Evolutionary conservation across 2,329 filamentous ascomycete species (phyloP).

Genomic region (Ophiosphaerella korrae): DNA sequence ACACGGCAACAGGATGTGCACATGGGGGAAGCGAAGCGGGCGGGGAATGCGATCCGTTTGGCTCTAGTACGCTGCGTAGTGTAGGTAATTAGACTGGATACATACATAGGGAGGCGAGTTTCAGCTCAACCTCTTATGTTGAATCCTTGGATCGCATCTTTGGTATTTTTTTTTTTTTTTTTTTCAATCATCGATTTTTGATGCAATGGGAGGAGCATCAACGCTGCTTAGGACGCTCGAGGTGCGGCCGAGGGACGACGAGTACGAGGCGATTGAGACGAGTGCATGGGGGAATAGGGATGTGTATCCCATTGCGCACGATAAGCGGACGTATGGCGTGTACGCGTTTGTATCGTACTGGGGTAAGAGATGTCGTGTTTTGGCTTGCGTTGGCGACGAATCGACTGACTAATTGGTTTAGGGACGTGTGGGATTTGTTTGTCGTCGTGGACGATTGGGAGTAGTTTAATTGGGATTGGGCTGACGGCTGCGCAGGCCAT

Average conservation of each 20-base stretch:
- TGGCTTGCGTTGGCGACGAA: neutral
- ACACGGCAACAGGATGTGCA: neutral
- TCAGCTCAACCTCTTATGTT: too few relatives aligned
- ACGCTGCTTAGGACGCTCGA: slow-evolving; percentile 12
- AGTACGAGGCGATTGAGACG: slow-evolving; percentile 18
- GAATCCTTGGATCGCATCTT: too few relatives aligned
- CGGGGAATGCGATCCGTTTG: neutral
- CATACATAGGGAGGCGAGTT: too few relatives aligned
- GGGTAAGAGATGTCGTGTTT: slow-evolving; percentile 1
- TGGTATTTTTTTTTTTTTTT: too few relatives aligned
- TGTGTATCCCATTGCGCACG: slow-evolving; percentile 20
- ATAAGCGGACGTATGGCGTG: slow-evolving; percentile 18
- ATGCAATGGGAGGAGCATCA: slow-evolving; percentile 3
- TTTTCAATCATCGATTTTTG: too few relatives aligned
- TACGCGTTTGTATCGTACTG: slow-evolving; percentile 19
- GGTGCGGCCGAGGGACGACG: slow-evolving; percentile 19
- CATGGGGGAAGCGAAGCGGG: neutral
- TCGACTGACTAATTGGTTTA: neutral
- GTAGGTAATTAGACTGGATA: too few relatives aligned
- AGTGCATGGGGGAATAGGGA: slow-evolving; percentile 22
- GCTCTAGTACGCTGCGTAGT: neutral
- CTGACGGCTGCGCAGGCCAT: slow-evolving; percentile 15
- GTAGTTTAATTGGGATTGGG: slow-evolving; percentile 18
- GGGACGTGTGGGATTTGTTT: slow-evolving; percentile 20
- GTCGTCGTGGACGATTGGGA: slow-evolving; percentile 17